Percentiles rank a stretch among this genome's conserved stretches.
Conservation (phyloP, 129 eudicot species). For the Kitagawia praeruptora region DNA sequence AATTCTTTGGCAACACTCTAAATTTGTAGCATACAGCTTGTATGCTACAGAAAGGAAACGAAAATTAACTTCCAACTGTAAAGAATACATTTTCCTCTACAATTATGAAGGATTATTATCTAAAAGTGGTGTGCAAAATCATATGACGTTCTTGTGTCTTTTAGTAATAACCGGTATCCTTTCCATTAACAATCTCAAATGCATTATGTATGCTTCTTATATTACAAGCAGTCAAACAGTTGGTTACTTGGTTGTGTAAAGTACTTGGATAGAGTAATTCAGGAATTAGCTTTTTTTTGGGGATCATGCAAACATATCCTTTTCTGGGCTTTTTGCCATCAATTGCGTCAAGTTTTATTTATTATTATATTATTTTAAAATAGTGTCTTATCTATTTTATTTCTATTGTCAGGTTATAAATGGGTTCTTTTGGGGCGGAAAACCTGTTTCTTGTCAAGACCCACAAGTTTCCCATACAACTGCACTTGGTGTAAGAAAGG, state of each 20-base stretch:
- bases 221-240: not conserved
- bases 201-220: not conserved
- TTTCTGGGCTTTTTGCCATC: not conserved
- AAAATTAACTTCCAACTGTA: not conserved
- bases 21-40: not conserved
- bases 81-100: not conserved
- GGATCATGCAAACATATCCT: not conserved
- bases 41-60: not conserved
- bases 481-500: constrained; percentile 77
- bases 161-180: not conserved
- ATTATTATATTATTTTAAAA: not conserved
- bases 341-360: not conserved
- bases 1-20: not conserved
- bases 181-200: not conserved
- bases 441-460: constrained; percentile 54
- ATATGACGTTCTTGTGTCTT: not conserved
- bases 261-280: not conserved
- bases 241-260: not conserved
- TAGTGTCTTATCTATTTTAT: not conserved
- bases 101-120: not conserved
- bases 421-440: constrained; percentile 90
- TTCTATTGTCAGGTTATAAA: constrained; percentile 65
- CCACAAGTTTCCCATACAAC: constrained; percentile 43
- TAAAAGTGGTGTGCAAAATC: not conserved
- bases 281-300: not conserved